Evolutionary conservation across 176 grass and related monocot genomes (phyloP).

Genomic region (Panicum miliaceum): DNA sequence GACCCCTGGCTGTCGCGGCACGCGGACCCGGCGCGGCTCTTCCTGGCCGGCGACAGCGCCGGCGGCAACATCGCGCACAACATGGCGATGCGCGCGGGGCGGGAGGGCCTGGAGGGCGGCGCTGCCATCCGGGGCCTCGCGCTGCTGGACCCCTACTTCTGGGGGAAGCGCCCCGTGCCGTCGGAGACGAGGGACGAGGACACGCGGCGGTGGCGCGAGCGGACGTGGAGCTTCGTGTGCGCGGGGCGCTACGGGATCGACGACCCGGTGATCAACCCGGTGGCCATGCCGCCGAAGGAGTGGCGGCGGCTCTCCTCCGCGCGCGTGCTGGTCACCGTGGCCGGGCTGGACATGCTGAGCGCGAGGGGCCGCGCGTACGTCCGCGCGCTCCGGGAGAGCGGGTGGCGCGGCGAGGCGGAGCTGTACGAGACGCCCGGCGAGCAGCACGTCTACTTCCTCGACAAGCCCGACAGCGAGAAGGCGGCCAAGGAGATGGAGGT

Average conservation of each 20-base stretch:
- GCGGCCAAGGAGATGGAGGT: slow-evolving; percentile 57
- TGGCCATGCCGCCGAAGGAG: slow-evolving; percentile 41
- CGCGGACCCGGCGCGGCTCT: slow-evolving; percentile 46
- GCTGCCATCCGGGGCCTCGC: slow-evolving; percentile 49
- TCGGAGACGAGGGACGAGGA: slow-evolving; percentile 51
- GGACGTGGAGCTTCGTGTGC: slow-evolving; percentile 58
- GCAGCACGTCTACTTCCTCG: slow-evolving; percentile 62
- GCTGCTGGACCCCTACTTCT: slow-evolving; percentile 69
- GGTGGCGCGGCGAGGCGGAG: slow-evolving; percentile 50
- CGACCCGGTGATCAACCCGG: slow-evolving; percentile 67
- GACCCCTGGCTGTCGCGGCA: slow-evolving; percentile 59
- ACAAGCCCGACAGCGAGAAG: slow-evolving; percentile 41
- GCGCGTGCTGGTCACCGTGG: slow-evolving; percentile 69
- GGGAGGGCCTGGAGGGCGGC: slow-evolving; percentile 36
- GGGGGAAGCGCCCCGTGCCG: slow-evolving; percentile 52
- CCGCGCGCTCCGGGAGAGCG: slow-evolving; percentile 45
- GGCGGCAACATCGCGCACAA: slow-evolving; percentile 77
- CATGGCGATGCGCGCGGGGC: slow-evolving; percentile 48
- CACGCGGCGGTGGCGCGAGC: slow-evolving; percentile 27
- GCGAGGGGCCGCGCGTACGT: slow-evolving; percentile 57
- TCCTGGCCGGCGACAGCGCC: slow-evolving; percentile 66
- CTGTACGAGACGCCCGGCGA: slow-evolving; percentile 70
- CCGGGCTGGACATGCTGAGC: slow-evolving; percentile 51
- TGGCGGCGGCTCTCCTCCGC: slow-evolving; percentile 42
- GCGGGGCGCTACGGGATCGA: slow-evolving; percentile 45